Base-by-base conservation (phyloP, 805 yeast genomes). In the Ogataea methanolica region DNA sequence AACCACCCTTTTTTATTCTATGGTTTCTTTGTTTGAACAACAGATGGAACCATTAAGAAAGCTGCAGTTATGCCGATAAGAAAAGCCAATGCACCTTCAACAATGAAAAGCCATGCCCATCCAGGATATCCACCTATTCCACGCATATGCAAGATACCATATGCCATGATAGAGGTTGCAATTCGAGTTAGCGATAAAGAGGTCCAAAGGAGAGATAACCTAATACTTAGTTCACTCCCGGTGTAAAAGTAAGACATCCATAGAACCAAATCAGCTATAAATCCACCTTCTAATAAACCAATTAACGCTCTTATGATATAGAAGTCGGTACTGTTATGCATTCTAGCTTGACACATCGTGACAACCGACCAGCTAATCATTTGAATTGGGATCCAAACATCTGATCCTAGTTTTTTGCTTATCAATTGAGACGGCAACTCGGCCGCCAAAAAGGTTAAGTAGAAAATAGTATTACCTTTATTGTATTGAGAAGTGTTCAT, bases 221-320 rank as follows among this genome's bases (percentile, higher is more conserved):
- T 68, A 22, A 79, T 61, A 1, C 85, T 72, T 17, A 84, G 68
- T 61, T 85, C 89, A 29, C 69, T 61, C 29, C 76, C 59, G 9
- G 79, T 83, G 66, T 78, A 85, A 64, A 83, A 84, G 62, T 82
- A 84, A 1, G 84, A 76, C 62, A 84, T 66, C 80, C 84, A 84
- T 42, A 83, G 64, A 46, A 78, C 73, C 33, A 77, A 65, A 55
- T 83, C 88, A 34, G 85, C 83, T 45, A 85, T 82, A 50, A 82
- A 82, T 0, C 89, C 88, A 47, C 88, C 88, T 60, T 83, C 83
- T n/a, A 78, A 61, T 4, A 74, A 56, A 1, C 85, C 88, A 38
- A 81, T 57, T 5, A 80, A 66, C 0, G 75, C 75, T 50, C 87
- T 67, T 5, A 79, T 71, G 9, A 68, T 69, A 47, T 64, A 69